Conservation (phyloP, 768 basidiomycete genomes). For the Vararia minispora region DNA sequence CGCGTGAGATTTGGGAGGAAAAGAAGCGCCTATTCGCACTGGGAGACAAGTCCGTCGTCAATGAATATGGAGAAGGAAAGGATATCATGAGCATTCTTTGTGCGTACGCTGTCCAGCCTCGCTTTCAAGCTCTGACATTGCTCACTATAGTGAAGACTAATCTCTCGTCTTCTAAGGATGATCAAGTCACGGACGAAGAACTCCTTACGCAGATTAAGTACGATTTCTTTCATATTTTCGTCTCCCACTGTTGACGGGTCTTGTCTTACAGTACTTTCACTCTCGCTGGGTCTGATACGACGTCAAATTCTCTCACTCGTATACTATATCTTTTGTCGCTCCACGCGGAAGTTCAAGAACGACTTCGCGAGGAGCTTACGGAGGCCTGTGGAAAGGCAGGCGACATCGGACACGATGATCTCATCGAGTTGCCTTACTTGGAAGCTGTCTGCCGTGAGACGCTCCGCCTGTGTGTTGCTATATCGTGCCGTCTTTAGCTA, state of each 20-base stretch:
- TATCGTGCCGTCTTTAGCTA: constrained; percentile 16
- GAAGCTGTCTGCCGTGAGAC: constrained; percentile 22
- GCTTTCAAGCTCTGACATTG: not conserved
- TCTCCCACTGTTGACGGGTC: not conserved
- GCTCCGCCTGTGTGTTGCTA: constrained; percentile 18
- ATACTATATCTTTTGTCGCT: constrained; percentile 16
- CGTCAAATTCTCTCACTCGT: constrained; percentile 15
- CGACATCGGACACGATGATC: constrained; percentile 21
- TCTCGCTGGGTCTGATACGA: constrained; percentile 20
- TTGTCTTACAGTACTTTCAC: constrained; percentile 12
- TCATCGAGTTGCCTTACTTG: constrained; percentile 22
- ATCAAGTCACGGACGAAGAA: constrained; percentile 25
- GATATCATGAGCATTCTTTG: constrained; percentile 37
- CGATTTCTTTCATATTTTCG: not conserved
- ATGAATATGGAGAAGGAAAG: constrained; percentile 26
- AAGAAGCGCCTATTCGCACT: constrained; percentile 26
- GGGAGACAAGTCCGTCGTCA: constrained; percentile 23
- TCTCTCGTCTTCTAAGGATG: constrained; percentile 21
- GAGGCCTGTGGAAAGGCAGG: constrained; percentile 11
- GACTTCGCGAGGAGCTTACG: constrained; percentile 13
- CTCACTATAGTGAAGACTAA: constrained; percentile 26
- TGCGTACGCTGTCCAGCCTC: constrained; percentile 18
- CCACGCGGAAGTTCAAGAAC: constrained; percentile 23
- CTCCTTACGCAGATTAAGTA: constrained; percentile 25
- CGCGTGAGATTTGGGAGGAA: constrained; percentile 24